Evolutionary conservation across 116 monocot species (phyloP).

Genomic region (Posidonia oceanica): DNA sequence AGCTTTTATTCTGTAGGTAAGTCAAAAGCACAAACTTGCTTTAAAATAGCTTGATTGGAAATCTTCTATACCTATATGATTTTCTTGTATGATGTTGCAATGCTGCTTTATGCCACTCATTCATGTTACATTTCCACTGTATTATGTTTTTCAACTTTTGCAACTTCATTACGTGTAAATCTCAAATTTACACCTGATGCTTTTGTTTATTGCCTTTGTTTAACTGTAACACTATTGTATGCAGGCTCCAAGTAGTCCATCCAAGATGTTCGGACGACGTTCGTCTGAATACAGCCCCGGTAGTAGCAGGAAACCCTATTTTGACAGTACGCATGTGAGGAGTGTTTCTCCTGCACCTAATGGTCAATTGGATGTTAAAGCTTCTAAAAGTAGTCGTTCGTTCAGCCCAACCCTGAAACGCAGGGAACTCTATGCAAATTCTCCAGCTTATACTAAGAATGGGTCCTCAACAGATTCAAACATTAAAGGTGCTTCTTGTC

Average conservation of each 20-base stretch:
- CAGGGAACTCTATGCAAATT: background rate
- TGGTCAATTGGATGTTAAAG: background rate
- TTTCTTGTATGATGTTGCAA: background rate
- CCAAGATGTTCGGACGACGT: background rate
- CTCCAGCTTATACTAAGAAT: background rate
- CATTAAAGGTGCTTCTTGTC: background rate
- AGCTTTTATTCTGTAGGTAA: background rate
- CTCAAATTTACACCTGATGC: background rate
- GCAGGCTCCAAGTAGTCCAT: background rate
- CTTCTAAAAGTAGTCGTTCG: background rate
- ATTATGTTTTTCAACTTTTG: background rate
- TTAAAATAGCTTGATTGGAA: no score
- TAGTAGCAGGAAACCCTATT: background rate
- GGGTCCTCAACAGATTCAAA: background rate
- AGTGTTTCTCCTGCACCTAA: background rate
- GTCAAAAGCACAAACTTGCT: no score
- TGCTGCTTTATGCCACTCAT: background rate
- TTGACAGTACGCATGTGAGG: background rate
- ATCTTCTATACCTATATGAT: background rate
- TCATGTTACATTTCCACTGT: background rate
- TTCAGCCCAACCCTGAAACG: background rate
- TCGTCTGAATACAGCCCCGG: background rate
- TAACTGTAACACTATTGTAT: background rate
- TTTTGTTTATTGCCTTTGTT: background rate
- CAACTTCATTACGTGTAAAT: background rate